Evolutionary conservation across 2,329 filamentous ascomycete species (phyloP).

Genomic region (Pestalotiopsis sp.): DNA sequence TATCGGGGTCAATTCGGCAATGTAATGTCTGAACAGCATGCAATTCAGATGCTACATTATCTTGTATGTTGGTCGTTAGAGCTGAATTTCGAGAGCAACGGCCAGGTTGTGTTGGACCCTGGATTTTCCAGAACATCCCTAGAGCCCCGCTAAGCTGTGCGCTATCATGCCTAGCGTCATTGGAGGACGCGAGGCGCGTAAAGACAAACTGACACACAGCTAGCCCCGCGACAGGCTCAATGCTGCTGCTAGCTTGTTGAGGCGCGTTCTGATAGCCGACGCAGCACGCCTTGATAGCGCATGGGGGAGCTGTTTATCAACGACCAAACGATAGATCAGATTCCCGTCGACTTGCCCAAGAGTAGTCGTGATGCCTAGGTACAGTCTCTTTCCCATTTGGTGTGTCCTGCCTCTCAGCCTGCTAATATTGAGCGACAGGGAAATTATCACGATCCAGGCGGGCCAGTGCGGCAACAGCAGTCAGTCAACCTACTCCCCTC

Average conservation of each 20-base stretch:
- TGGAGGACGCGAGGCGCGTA: conserved; percentile 23
- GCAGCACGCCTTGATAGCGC: neutral
- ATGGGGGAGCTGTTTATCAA: neutral
- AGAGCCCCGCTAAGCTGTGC: neutral
- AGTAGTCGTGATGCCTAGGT: conserved; percentile 30
- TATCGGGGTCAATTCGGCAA: no score
- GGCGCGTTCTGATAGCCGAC: neutral
- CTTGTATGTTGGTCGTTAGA: neutral
- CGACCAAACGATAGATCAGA: neutral
- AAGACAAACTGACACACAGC: neutral
- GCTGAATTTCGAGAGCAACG: neutral
- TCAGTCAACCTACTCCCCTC: conserved; percentile 53
- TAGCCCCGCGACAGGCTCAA: conserved; percentile 8
- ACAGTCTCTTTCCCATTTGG: neutral
- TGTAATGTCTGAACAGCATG: neutral
- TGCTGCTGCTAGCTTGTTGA: neutral
- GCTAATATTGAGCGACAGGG: conserved; percentile 54
- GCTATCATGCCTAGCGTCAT: conserved; percentile 13
- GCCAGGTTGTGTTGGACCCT: neutral
- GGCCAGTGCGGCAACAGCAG: conserved; percentile 99
- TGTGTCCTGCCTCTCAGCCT: neutral
- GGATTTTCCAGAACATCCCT: neutral
- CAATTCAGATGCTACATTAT: neutral
- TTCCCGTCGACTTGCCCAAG: conserved; percentile 9
- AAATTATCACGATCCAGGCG: conserved; percentile 99